Base-by-base conservation (phyloP, 1,284 basidiomycete genomes). In the Tilletia setariae region DNA sequence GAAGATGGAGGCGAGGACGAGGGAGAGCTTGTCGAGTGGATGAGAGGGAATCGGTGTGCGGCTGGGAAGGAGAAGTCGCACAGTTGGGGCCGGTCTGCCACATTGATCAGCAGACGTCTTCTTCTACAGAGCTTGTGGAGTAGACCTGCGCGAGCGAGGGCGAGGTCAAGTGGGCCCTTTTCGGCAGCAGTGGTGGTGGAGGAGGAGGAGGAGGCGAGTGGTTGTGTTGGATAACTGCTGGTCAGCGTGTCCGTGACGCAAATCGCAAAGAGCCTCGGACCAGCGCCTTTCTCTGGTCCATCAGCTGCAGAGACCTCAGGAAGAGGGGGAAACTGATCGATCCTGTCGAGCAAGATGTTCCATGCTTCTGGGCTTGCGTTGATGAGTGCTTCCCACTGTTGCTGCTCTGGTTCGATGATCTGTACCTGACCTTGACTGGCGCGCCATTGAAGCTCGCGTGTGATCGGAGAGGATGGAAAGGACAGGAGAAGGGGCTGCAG, bases 1-100 rank as follows among this genome's bases (percentile, higher is more conserved):
- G 67, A 67, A 3, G 67, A 25, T 3, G 68, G 46, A 9, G 59
- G n/a, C 9, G 63, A 4, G 16, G 40, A 21, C n/a, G 68, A 30
- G 30, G 13, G 46, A 21, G 46, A 19, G 49, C 43, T 65, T 62
- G 40, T 42, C 19, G 2, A 77, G 4, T 40, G 65, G 56, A 28
- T 51, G 11, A 66, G 51, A 2, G 86, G 81, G 77, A 97, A 93
- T 3, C 94, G 90, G 79, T 97, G 92, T 0, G 90, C 89, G 0
- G 93, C 89, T 0, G 91, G 88, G 84, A 97, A 94, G 0, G 90
- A 89, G 81, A 92, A 97, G 79, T 96, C 93, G 82, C 92, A 96
- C 25, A 95, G 86, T 9, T 88, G 85, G 0, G 92, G 91, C 77
- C 90, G 88, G 83, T 98, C 95, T 7, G 93, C 89, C 40, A 92